Percentiles rank a stretch among this genome's conserved stretches.
phyloP scores from a whole-genome alignment of 176 grass and related monocot species.

The Cocos nucifera region DNA sequence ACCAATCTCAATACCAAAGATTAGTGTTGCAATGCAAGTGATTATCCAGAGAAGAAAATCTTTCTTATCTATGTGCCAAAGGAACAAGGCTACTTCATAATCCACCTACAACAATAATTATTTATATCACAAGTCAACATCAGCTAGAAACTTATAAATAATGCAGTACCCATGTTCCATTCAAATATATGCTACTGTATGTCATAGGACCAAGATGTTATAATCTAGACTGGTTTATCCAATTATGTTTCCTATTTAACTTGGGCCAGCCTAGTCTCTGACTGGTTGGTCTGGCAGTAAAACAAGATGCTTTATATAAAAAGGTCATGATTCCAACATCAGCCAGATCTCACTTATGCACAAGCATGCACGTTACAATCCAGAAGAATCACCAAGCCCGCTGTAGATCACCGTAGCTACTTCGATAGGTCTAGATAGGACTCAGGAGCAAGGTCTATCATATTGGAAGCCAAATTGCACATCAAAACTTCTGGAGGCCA shows the following conservation, averaged over 20 bases:
- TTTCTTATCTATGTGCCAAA: conserved; percentile 86
- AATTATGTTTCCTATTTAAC: too few species aligned
- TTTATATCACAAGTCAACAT: conserved; percentile 8
- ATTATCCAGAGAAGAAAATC: conserved; percentile 91
- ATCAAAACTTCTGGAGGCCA: too few species aligned
- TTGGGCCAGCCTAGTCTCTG: too few species aligned
- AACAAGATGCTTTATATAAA: too few species aligned
- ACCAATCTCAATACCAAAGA: conserved; percentile 92
- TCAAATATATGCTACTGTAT: not conserved
- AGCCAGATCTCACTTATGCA: not conserved
- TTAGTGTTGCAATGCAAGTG: conserved; percentile 64
- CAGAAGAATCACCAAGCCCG: too few species aligned
- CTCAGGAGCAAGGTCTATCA: too few species aligned
- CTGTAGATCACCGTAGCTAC: too few species aligned
- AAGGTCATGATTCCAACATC: too few species aligned
- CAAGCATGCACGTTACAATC: not conserved
- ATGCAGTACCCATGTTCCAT: not conserved
- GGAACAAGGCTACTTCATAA: conserved; percentile 78
- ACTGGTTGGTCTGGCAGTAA: too few species aligned
- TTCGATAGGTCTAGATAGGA: too few species aligned
- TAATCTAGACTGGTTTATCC: too few species aligned
- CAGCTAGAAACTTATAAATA: conserved; percentile 7
- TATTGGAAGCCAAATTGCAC: too few species aligned
- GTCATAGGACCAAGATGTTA: not conserved
- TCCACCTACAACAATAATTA: conserved; percentile 63